A percentile compares a stretch with the other conserved stretches of the same genome.
Evolutionary conservation across 345 rosid species (phyloP).

Genomic region (Tarenaya hassleriana): DNA sequence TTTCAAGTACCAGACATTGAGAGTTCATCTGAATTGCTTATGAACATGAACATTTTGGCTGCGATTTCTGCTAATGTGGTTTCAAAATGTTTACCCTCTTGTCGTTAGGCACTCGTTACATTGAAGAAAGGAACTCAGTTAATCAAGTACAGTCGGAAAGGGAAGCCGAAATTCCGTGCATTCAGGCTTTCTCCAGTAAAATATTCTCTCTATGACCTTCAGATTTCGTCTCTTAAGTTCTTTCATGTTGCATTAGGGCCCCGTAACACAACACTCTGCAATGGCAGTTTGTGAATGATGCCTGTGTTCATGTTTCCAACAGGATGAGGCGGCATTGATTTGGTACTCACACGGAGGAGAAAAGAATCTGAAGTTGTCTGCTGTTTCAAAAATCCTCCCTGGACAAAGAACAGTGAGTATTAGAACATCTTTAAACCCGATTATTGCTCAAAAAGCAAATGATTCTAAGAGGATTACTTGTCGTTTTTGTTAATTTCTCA

Average conservation of each 20-base stretch:
- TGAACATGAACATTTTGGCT: background rate
- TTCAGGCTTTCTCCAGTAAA: conserved; percentile 69
- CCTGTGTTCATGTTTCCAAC: conserved; percentile 26
- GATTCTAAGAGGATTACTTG: background rate
- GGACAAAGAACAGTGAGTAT: conserved; percentile 95
- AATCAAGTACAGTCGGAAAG: conserved; percentile 87
- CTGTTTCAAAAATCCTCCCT: conserved; percentile 60
- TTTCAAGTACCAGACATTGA: background rate
- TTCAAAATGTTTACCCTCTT: background rate
- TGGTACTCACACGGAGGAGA: conserved; percentile 84
- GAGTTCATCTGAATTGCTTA: background rate
- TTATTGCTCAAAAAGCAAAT: background rate
- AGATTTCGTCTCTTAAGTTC: background rate
- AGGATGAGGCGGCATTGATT: conserved; percentile 84
- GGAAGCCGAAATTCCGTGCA: conserved; percentile 86
- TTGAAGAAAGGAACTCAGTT: conserved; percentile 84
- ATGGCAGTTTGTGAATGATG: background rate
- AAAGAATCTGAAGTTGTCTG: conserved; percentile 54
- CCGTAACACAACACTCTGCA: no score
- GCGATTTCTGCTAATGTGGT: background rate
- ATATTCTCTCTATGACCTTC: conserved; percentile 9
- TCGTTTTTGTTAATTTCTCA: conserved; percentile 22
- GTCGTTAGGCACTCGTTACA: conserved; percentile 62
- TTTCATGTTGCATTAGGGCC: background rate
- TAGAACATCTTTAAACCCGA: conserved; percentile 4